These are phyloP conservation scores for Pichia insulana DNA, from an alignment of 805 yeast species.

Conservation along the genomic window DNA sequence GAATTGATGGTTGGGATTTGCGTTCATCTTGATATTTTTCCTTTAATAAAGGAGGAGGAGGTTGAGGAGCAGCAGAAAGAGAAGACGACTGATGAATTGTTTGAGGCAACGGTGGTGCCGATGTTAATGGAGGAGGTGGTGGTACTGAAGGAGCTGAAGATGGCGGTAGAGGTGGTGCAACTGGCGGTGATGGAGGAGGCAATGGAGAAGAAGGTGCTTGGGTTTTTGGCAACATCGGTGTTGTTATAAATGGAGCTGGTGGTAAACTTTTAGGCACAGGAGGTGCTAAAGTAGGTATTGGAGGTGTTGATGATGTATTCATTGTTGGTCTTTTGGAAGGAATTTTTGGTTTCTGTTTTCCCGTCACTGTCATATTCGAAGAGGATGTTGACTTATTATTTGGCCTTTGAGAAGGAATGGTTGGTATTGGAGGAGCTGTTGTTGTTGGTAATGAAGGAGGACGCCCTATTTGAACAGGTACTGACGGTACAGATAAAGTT, in stretches of 20 bases:
- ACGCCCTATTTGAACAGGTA: conserved; percentile 12
- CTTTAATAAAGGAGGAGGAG: too few species aligned
- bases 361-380: conserved; percentile 3
- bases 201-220: conserved; percentile 17
- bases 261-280: conserved; percentile 11
- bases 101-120: conserved; percentile 17
- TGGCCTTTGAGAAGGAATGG: conserved; percentile 1
- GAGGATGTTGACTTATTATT: not conserved
- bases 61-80: conserved; percentile 15
- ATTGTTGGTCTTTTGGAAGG: conserved; percentile 15
- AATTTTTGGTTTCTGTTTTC: conserved; percentile 14
- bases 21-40: too few species aligned
- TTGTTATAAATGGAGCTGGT: conserved; percentile 13
- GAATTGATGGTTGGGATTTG: conserved; percentile 16
- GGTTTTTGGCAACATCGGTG: conserved; percentile 10
- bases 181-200: conserved; percentile 9
- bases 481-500: conserved; percentile 18
- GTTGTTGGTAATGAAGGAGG: not conserved
- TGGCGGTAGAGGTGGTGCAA: conserved; percentile 6
- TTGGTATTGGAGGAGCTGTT: conserved; percentile 15
- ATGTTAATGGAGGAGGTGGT: conserved; percentile 11
- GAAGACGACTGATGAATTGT: too few species aligned
- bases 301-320: conserved; percentile 14
- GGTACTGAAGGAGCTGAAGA: conserved; percentile 3
- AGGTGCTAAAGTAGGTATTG: conserved; percentile 15